A percentile compares a stretch with the other conserved stretches of the same genome.
Conservation (phyloP, 2,329 filamentous ascomycete genomes). For the Periconia macrospinosa region DNA sequence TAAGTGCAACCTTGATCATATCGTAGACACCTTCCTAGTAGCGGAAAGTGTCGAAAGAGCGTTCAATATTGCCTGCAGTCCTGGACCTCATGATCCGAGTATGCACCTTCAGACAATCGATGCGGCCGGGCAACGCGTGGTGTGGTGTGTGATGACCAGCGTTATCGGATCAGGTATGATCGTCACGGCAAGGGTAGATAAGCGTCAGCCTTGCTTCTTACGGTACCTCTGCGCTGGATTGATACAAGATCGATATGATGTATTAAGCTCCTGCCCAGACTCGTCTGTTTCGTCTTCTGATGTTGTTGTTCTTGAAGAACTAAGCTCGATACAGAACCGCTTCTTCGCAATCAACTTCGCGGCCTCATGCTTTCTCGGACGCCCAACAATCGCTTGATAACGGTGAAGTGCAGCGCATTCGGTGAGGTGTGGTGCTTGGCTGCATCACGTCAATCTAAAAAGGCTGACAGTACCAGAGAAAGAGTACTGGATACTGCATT, state of each 20-base stretch:
- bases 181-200: not conserved
- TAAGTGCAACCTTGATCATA: not conserved
- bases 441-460: not conserved
- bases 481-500: not conserved
- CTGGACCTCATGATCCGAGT: conserved; percentile 8
- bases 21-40: conserved; percentile 18
- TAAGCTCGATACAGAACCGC: not conserved
- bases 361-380: not conserved
- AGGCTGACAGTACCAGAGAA: not conserved
- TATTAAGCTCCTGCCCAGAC: no score
- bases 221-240: not conserved
- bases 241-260: not conserved
- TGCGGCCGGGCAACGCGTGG: conserved; percentile 15
- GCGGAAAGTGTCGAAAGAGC: conserved; percentile 3
- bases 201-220: not conserved
- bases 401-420: not conserved
- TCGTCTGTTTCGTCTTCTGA: no score
- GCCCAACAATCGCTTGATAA: not conserved
- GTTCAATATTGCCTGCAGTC: conserved; percentile 15
- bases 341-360: not conserved
- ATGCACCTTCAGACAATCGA: conserved; percentile 13
- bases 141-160: not conserved
- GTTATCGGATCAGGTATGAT: not conserved
- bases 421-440: not conserved
- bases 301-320: no score